Evolutionary conservation across 257 asterid genomes (phyloP).

Genomic region (Mentha longifolia): DNA sequence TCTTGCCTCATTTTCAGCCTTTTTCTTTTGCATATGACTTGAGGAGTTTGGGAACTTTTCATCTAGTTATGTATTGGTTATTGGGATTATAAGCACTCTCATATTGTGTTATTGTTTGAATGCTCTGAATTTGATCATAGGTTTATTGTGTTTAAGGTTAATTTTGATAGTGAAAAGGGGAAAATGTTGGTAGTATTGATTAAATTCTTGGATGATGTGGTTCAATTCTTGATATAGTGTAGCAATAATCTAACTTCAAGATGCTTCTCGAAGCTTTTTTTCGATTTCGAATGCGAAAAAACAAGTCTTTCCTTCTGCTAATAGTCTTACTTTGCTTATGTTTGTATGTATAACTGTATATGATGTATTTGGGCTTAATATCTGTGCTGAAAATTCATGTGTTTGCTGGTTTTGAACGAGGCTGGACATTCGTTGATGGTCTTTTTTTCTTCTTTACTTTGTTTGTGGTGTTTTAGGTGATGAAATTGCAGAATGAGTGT

Average conservation of each 20-base stretch:
- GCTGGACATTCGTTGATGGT: not conserved
- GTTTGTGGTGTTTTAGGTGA: slow-evolving; percentile 42
- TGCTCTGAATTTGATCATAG: slow-evolving; percentile 11
- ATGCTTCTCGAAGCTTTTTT: not conserved
- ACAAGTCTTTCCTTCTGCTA: not conserved
- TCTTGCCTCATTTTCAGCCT: too few species aligned
- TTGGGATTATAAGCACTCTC: too few species aligned
- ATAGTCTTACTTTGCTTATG: slow-evolving; percentile 10
- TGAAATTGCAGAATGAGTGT: slow-evolving; percentile 39
- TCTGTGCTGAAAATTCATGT: not conserved
- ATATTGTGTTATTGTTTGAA: not conserved
- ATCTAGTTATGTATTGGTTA: too few species aligned
- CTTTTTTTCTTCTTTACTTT: not conserved
- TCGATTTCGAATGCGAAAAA: not conserved
- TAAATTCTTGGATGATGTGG: not conserved
- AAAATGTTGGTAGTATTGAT: not conserved
- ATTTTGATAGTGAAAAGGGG: not conserved
- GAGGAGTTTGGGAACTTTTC: too few species aligned
- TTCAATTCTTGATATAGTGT: not conserved
- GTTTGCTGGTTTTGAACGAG: not conserved
- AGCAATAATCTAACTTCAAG: not conserved
- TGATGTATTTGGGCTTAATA: not conserved
- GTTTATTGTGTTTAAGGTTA: not conserved
- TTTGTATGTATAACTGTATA: not conserved
- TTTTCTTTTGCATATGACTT: too few species aligned